These are phyloP conservation scores for Heterobasidion annosum DNA, from an alignment of 1,284 basidiomycete genomes.

Conservation along the genomic window DNA sequence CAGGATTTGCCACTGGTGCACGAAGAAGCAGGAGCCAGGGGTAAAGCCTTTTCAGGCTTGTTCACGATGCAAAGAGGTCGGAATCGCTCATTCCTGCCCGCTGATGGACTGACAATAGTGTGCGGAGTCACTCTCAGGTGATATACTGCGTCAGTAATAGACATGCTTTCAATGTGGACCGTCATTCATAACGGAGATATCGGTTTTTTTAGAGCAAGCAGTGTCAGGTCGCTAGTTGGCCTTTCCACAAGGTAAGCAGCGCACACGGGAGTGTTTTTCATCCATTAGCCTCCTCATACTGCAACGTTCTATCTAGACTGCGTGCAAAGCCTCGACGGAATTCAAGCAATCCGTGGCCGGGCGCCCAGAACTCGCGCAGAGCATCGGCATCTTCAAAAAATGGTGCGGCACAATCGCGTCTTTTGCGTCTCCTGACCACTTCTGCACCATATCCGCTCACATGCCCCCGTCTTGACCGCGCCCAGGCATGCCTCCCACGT, in stretches of 20 bases:
- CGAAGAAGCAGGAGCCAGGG: conserved; percentile 1
- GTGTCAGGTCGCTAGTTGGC: conserved; percentile 3
- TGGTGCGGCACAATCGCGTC: neutral
- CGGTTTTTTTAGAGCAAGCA: neutral
- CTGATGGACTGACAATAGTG: neutral
- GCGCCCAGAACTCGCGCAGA: neutral
- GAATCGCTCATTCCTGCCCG: neutral
- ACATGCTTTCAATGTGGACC: neutral
- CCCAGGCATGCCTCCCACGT: neutral
- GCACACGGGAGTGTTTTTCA: neutral
- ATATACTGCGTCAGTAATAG: neutral
- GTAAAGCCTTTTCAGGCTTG: conserved; percentile 3
- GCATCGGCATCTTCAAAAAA: conserved; percentile 2
- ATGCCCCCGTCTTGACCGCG: neutral
- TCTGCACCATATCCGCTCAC: neutral
- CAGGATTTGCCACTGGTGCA: conserved; percentile 2
- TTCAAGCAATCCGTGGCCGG: neutral
- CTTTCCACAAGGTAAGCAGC: neutral
- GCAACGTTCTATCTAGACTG: neutral
- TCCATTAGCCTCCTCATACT: no score
- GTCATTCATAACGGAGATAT: neutral
- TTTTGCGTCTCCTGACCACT: neutral
- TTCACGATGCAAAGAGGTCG: conserved; percentile 1
- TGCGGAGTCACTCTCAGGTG: neutral
- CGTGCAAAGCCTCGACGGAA: neutral